Base-by-base conservation (phyloP, 2,329 filamentous ascomycete genomes). In the Colletotrichum agaves region DNA sequence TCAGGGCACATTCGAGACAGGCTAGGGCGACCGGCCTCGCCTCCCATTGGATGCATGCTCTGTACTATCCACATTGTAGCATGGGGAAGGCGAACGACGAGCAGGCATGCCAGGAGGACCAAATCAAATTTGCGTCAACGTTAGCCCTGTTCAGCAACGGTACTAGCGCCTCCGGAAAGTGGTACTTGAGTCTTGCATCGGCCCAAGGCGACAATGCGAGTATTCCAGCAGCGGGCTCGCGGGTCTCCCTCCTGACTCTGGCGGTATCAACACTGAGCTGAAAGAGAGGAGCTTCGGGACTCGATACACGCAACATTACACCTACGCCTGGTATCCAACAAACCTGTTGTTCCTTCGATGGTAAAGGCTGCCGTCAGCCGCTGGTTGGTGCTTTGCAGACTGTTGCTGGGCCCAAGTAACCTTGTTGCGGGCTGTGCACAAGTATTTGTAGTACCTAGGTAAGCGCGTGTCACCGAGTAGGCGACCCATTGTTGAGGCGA, bases 1-100 rank as follows among this genome's bases (percentile, higher is more conserved):
- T 39, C 37, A 49, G 33, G 52, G 46, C 44, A 37, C 53, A 61
- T 44, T 61, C 66, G 66, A 69, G 69, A 69, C 69, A 62, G 46
- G 47, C 69, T 65, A 70, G 43, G 23, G 56, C 33, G 15, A 56
- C 39, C 39, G 17, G 44, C 17, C 23, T 37, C 52, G 49, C 35
- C 39, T 61, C 57, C 47, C 53, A 70, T 70, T 70, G 50, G 69
- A 6, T 33, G 12, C n/a, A 17, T 61, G 47, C 52, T 53, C 64
- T 49, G 41, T 27, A 23, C 60, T 23, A 53, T 57, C 64, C 49
- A 63, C 60, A 62, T 31, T 4, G 23, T 47, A 6, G 44, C 60
- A 70, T 61, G 60, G 68, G 60, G 46, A 37, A 46, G 47, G 41
- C 49, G 49, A 37, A 31, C n/a, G 10, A 17, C n/a, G 53, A 41